These are phyloP conservation scores for Pseudoperonospora humuli DNA, from an alignment of 352 stramenopile species.

Conservation along the genomic window DNA sequence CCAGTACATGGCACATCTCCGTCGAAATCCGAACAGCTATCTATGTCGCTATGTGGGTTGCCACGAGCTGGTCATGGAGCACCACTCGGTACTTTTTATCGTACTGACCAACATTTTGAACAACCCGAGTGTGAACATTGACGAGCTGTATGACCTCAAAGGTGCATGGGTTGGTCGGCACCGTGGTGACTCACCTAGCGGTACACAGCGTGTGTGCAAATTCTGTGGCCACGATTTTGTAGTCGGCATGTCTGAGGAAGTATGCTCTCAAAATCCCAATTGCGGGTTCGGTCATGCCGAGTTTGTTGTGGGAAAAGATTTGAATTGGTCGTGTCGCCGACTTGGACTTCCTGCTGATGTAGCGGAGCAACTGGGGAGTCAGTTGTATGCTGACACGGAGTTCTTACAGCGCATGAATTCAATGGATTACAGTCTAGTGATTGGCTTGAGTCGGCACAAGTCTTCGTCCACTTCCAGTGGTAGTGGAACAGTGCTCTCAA, in stretches of 20 bases:
- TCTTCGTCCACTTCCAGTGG: slow-evolving; percentile 31
- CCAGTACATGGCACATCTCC: slow-evolving; percentile 79
- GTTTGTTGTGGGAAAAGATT: slow-evolving; percentile 78
- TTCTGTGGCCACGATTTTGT: slow-evolving; percentile 84
- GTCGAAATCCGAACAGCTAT: slow-evolving; percentile 80
- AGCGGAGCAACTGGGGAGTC: slow-evolving; percentile 60
- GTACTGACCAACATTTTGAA: slow-evolving; percentile 86
- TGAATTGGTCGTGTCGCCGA: slow-evolving; percentile 79
- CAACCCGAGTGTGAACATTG: slow-evolving; percentile 76
- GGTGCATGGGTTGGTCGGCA: slow-evolving; percentile 87
- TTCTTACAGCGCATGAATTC: slow-evolving; percentile 93
- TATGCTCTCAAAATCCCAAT: slow-evolving; percentile 57
- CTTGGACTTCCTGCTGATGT: slow-evolving; percentile 66
- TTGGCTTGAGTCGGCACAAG: slow-evolving; percentile 80
- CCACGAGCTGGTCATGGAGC: slow-evolving; percentile 81
- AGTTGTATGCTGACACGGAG: slow-evolving; percentile 87
- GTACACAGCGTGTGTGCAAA: slow-evolving; percentile 76
- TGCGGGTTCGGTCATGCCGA: slow-evolving; percentile 60
- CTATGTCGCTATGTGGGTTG: slow-evolving; percentile 85
- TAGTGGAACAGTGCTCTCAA: slow-evolving; percentile 24
- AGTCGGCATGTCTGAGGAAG: slow-evolving; percentile 77
- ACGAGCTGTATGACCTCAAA: slow-evolving; percentile 87
- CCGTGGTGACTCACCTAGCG: slow-evolving; percentile 43
- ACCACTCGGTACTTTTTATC: slow-evolving; percentile 83
- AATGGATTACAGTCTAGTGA: slow-evolving; percentile 96